These are phyloP conservation scores for Xylariomycetidae sp. DNA, from an alignment of 2,329 filamentous ascomycete genomes.

Conservation along the genomic window DNA sequence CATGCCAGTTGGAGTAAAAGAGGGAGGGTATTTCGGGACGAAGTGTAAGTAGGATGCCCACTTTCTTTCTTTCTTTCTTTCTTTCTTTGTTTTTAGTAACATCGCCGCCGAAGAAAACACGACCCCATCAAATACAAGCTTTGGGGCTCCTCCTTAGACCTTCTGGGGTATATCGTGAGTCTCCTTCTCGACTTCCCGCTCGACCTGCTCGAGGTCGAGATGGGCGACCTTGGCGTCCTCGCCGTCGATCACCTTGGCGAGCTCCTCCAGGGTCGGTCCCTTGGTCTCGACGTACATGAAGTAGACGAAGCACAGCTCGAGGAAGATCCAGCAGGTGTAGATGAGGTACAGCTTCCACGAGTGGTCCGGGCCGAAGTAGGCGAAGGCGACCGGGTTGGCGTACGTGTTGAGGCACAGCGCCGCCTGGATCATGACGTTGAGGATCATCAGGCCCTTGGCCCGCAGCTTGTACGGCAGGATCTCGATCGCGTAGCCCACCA, in stretches of 20 bases:
- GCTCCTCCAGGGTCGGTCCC: constrained; percentile 61
- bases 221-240: constrained; percentile 46
- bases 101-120: background rate
- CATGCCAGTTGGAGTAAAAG: too few relatives aligned
- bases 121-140: background rate
- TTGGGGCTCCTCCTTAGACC: constrained; percentile 10
- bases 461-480: constrained; percentile 46
- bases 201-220: constrained; percentile 39
- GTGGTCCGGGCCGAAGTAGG: constrained; percentile 35
- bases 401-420: constrained; percentile 50
- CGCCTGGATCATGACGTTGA: constrained; percentile 52
- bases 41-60: too few relatives aligned
- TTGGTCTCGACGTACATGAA: constrained; percentile 57
- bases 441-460: constrained; percentile 50
- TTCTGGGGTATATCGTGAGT: constrained; percentile 24
- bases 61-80: too few relatives aligned
- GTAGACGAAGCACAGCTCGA: constrained; percentile 52
- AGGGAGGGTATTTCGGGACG: too few relatives aligned
- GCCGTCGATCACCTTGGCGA: constrained; percentile 63
- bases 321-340: constrained; percentile 52
- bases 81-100: too few relatives aligned
- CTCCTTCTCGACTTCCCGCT: constrained; percentile 35
- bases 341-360: constrained; percentile 54
- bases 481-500: constrained; percentile 50
- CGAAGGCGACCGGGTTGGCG: constrained; percentile 51